Evolutionary conservation across 495 filamentous ascomycete genomes (phyloP), one percentile per base, ranked within the genome.

Genomic region (Pyronema omphalodes): DNA sequence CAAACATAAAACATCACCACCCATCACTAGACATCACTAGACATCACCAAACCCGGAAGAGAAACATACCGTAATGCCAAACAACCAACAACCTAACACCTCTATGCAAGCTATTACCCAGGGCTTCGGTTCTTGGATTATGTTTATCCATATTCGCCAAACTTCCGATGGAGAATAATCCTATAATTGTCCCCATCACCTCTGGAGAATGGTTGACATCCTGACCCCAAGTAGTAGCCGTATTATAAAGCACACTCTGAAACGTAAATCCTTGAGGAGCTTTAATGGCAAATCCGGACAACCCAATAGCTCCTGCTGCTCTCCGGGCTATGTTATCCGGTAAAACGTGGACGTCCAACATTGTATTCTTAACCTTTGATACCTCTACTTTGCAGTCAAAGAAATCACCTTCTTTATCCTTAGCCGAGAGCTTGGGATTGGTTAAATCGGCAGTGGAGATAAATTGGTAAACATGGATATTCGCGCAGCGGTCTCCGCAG

Each of bases 401-500:
- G 29, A 64, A 55, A 37, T 23, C 37, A 35, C 61, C 61, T 37
- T 58, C 33, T 37, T 23, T 15, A 9, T 47, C 44, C 9, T 47
- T n/a, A 3, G 18, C 39, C 3, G 15, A 12, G 2, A 12, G n/a
- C 14, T 15, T 47, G 44, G 44, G 44, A 5, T 29, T 29, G 23
- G 23, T 29, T 29, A 29, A 5, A 29, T 29, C 23, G 23, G 23
- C 23, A 5, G 23, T 29, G 5, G 23, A 29, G 44, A 46, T n/a
- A n/a, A 61, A 62, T 11, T 62, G 44, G 44, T 58, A 62, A n/a
- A 62, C 57, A 18, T 62, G 61, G 23, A 62, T 45, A 7, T 37
- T 41, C 8, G 40, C 61, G 29, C 60, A 62, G 8, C 60, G 60
- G 11, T 41, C 45, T 12, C 60, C 60, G 40, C 60, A 62, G 9